Base-by-base conservation (phyloP, 2,329 filamentous ascomycete species). In the Fusarium luffae region DNA sequence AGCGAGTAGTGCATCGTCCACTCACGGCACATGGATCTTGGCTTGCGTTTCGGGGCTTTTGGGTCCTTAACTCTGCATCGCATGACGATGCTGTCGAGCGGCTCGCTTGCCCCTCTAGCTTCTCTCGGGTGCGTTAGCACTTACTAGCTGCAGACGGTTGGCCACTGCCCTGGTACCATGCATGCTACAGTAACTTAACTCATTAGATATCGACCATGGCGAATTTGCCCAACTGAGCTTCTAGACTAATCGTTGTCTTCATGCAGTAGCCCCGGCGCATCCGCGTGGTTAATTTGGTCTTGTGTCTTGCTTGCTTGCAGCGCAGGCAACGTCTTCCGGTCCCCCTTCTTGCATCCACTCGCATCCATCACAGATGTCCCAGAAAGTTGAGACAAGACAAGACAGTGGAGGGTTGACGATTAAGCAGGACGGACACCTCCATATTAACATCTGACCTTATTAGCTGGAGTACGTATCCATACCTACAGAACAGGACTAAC, bases 281-380 rank as follows among this genome's bases (percentile, higher is more conserved):
- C 73, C 70, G 69, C 68, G 60, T 74, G 72, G 72, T 59, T 59
- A 54, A 61, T 66, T 27, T 37, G 30, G 32, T 51, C 30, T 19
- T 59, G 62, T 73, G 72, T 69, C 72, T 74, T 71, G 71, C 71
- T 74, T 66, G 69, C 71, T 73, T 63, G 48, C 58, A 55, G 55
- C 28, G 43, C 23, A 50, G 30, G 21, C 58, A 32, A 27, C 55
- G 49, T 66, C 63, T 67, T 60, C 63, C 58, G 51, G 68, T 44
- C 63, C 42, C 63, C 50, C 58, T 42, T 42, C 55, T 56, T 46
- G 44, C 63, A 69, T 58, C 59, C 54, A 63, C 68, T 63, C 64
- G 57, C 60, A 73, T 64, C 72, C 63, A 49, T 60, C 48, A 60
- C 62, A 55, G 34, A 37, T 37, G 34, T 37, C 66, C 55, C 34